These are phyloP conservation scores for Papiliotrema flavescens DNA, from an alignment of 1,284 basidiomycete genomes.

Conservation along the genomic window DNA sequence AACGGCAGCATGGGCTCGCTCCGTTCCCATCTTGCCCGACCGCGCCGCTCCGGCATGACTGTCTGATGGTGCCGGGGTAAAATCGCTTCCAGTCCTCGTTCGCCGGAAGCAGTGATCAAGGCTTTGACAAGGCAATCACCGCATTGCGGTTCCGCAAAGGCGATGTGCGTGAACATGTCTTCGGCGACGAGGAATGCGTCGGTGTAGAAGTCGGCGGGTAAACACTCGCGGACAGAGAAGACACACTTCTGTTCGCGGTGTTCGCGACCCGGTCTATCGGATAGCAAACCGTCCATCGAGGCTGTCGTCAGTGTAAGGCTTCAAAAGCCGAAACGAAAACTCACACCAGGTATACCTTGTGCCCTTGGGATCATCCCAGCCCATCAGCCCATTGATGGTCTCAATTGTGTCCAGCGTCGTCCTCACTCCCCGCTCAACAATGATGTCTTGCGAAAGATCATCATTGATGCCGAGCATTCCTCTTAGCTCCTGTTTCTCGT, in stretches of 20 bases:
- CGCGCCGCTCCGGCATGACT: conserved; percentile 7
- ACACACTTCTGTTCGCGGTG: conserved; percentile 15
- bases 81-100: conserved; percentile 41
- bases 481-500: conserved; percentile 23
- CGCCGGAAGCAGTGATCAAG: conserved; percentile 36
- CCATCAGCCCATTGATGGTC: conserved; percentile 14
- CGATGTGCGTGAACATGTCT: conserved; percentile 35
- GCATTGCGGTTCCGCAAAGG: conserved; percentile 37
- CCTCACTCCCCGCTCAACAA: conserved; percentile 6
- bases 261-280: conserved; percentile 1
- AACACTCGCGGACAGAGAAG: conserved; percentile 29
- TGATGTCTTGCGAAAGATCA: background rate
- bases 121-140: conserved; percentile 47
- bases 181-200: conserved; percentile 14
- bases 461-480: conserved; percentile 16
- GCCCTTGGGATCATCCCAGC: conserved; percentile 25
- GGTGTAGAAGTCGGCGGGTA: conserved; percentile 29
- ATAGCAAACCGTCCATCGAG: conserved; percentile 26
- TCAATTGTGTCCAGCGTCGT: conserved; percentile 26
- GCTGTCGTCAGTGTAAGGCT: conserved; percentile 13
- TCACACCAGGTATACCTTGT: conserved; percentile 28
- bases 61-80: conserved; percentile 28
- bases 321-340: conserved; percentile 1
- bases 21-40: conserved; percentile 19
- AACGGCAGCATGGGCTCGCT: conserved; percentile 34